Base-by-base conservation (phyloP, 116 monocot genomes). In the Papilionanthe hybrid region DNA sequence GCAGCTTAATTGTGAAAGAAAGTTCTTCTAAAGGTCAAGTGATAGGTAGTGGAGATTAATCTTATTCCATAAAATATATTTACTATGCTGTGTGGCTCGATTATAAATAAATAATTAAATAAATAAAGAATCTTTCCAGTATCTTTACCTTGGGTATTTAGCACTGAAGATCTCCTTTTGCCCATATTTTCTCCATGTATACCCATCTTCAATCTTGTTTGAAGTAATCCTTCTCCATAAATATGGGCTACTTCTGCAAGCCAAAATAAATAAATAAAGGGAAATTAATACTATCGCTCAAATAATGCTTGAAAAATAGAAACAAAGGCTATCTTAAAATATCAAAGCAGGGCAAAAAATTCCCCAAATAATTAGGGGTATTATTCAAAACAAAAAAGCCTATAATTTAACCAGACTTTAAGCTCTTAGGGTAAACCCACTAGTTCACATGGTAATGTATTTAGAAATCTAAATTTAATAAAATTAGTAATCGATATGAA, bases 121-220 rank as follows among this genome's bases (percentile, higher is more conserved):
- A 49, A 45, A 20, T 32, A 32, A 32, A 32, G 32, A 57, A 18
- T 8, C 60, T 5, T 60, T 60, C 25, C 25, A 23, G 6, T 25
- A 25, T 22, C 23, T 9, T 71, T 65, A 93, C 93, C 89, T 91
- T 55, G 87, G 87, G 12, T 73, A 78, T 3, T 55, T 80, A 23
- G 87, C 67, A 27, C 65, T 67, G 55, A 58, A 82, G 72, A 93
- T 93, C 5, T 82, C 79, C 30, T 91, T 93, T 78, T 87, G 93
- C 44, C 93, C 93, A 56, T 93, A 93, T 63, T 93, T 93, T 25
- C 93, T 74, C 93, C 93, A 93, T 9, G 81, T 66, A 13, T 82
- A 63, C 1, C 87, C 89, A 77, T 93, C 93, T 0, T 88, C 84
- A 9, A 81, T 5, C 0, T 79, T 88, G 22, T 75, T 71, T 5